Evolutionary conservation across 2,329 filamentous ascomycete genomes (phyloP), one percentile per base, ranked within the genome.

Genomic region (Sporothrix globosa): DNA sequence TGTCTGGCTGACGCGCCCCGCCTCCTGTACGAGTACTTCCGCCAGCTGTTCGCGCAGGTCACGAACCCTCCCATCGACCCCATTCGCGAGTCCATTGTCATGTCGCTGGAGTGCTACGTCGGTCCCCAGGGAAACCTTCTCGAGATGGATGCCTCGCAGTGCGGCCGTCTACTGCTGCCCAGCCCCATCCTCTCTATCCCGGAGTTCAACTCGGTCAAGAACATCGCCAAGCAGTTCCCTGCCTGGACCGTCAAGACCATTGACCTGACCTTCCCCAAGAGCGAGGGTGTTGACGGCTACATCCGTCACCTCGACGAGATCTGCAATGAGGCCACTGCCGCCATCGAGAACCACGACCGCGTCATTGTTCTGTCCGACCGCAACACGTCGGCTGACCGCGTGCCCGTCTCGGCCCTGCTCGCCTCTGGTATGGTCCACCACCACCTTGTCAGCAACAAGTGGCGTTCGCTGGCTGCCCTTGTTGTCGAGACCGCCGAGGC

Each of bases 51-150:
- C 80, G 95, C 95, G 11, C 95, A 98, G 83, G 95, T 98, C 79
- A 98, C 95, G 73, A 98, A 98, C 81, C 95, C 95, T 75, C 95
- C 95, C 17, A 98, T 98, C 77, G 95, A 98, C 78, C 95, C 95
- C 44, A 98, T 98, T 76, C 88, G 95, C 81, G 95, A 98, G 85
- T 95, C 94, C 39, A 96, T 97, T 77, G 95, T 98, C 81, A 98
- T 98, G 95, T 97, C 95, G 70, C 83, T 98, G 53, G 94, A 97
- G 79, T 96, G 95, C 77, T 98, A 97, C 78, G 92, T 98, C 75
- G 95, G 95, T 65, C 95, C 95, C 60, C 95, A 98, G 81, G 95
- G 95, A 71, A 98, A 98, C 79, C 83, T 98, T 71, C 85, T 97
- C 41, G 94, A 97, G 82, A 97, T 98, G 92, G 91, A 97, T 77